Evolutionary conservation across 1,284 basidiomycete genomes (phyloP).

Genomic region (Pascua sp.): DNA sequence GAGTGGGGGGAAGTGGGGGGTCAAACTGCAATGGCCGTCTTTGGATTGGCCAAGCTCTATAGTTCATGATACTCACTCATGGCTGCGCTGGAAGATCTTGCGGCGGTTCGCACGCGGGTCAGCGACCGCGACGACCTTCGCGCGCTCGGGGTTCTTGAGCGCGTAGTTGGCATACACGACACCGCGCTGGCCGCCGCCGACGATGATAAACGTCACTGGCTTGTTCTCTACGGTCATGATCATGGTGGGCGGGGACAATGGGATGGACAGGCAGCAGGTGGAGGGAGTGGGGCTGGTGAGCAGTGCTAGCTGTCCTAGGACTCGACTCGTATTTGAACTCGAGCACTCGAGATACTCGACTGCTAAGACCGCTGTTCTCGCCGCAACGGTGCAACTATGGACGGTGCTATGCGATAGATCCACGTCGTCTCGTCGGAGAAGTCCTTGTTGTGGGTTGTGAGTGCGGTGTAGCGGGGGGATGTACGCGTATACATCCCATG

Average conservation of each 20-base stretch:
- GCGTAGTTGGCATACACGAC: conserved; percentile 69
- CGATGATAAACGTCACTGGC: conserved; percentile 55
- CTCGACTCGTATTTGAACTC: background rate
- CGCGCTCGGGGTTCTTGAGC: conserved; percentile 58
- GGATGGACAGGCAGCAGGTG: too few relatives aligned
- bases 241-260: background rate
- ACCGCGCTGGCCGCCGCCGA: conserved; percentile 79
- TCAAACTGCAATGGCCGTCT: too few relatives aligned
- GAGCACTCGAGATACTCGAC: background rate
- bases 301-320: background rate
- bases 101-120: conserved; percentile 71
- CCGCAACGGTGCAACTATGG: background rate
- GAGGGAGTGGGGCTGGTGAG: background rate
- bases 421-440: background rate
- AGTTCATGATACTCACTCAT: conserved; percentile 44
- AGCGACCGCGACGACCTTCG: conserved; percentile 74
- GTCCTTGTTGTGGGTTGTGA: background rate
- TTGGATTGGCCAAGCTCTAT: too few relatives aligned
- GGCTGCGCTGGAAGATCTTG: conserved; percentile 56
- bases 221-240: conserved; percentile 11
- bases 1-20: too few relatives aligned
- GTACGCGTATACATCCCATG: too few relatives aligned
- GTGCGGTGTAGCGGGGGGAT: too few relatives aligned
- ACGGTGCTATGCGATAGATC: background rate
- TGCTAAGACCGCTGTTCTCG: background rate